Evolutionary conservation across 2,329 filamentous ascomycete genomes (phyloP).

Genomic region (Chaetomiaceae sp.): DNA sequence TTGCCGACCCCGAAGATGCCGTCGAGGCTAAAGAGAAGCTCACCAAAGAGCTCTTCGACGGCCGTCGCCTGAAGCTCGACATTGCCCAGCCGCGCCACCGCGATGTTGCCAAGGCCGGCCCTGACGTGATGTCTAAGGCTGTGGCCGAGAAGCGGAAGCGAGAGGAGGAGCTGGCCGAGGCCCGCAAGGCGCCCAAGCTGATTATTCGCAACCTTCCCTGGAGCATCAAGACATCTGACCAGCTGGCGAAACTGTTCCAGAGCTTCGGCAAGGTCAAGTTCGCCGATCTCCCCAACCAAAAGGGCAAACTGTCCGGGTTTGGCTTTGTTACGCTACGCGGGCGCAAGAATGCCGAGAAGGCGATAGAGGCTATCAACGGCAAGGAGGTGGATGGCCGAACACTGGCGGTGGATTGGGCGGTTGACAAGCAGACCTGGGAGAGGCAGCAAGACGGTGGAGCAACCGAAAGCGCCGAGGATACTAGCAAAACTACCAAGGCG

Average conservation of each 20-base stretch:
- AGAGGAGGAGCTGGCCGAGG: slow-evolving; percentile 54
- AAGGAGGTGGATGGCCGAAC: slow-evolving; percentile 82
- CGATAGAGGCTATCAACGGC: slow-evolving; percentile 78
- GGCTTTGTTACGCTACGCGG: slow-evolving; percentile 88
- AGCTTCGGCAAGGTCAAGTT: slow-evolving; percentile 90
- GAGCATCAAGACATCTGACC: slow-evolving; percentile 83
- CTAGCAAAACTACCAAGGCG: slow-evolving; percentile 21
- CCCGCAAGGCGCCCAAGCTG: slow-evolving; percentile 61
- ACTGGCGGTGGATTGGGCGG: slow-evolving; percentile 93
- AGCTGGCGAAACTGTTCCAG: slow-evolving; percentile 71
- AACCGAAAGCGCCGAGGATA: neutral
- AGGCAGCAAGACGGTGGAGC: slow-evolving; percentile 42
- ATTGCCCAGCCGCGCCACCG: slow-evolving; percentile 81
- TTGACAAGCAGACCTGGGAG: slow-evolving; percentile 84
- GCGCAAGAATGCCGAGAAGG: slow-evolving; percentile 84
- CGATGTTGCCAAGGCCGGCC: slow-evolving; percentile 40
- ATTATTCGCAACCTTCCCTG: slow-evolving; percentile 93
- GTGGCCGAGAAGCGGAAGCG: slow-evolving; percentile 45
- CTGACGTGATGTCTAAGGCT: slow-evolving; percentile 31
- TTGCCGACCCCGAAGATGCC: slow-evolving; percentile 89
- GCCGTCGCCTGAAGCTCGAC: slow-evolving; percentile 77
- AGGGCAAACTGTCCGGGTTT: slow-evolving; percentile 74
- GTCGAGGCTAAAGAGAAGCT: slow-evolving; percentile 73
- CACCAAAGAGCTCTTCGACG: slow-evolving; percentile 70
- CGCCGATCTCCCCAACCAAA: slow-evolving; percentile 74